These are phyloP conservation scores for Podila epigama DNA, from an alignment of 192 early-diverging fungal species.

Conservation along the genomic window DNA sequence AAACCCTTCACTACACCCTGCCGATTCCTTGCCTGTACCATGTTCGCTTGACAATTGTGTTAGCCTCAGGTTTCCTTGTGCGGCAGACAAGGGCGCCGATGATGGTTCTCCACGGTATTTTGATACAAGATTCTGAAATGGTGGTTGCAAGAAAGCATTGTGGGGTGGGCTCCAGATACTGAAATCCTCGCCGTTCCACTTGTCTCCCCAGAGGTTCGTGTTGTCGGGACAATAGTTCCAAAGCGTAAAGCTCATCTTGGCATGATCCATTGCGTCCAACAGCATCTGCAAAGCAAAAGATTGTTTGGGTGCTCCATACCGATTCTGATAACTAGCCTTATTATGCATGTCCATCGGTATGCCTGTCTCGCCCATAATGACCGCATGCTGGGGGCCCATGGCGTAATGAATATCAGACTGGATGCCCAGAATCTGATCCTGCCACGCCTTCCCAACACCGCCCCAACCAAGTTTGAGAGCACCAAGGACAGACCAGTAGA, in stretches of 20 bases:
- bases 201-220: conserved; percentile 55
- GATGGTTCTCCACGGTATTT: not conserved
- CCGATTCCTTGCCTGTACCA: conserved; percentile 8
- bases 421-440: conserved; percentile 24
- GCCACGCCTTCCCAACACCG: conserved; percentile 10
- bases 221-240: conserved; percentile 65
- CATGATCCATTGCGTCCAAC: conserved; percentile 56
- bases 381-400: conserved; percentile 16
- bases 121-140: not conserved
- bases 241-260: conserved; percentile 54
- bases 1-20: conserved; percentile 23
- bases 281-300: conserved; percentile 54
- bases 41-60: conserved; percentile 5
- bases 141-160: conserved; percentile 7
- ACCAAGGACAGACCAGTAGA: conserved; percentile 28
- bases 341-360: conserved; percentile 39
- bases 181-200: conserved; percentile 65
- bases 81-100: no score
- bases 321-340: conserved; percentile 29
- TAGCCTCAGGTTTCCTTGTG: no score
- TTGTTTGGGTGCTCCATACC: conserved; percentile 47
- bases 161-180: conserved; percentile 49
- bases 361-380: conserved; percentile 44
- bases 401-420: conserved; percentile 19
- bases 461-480: conserved; percentile 33